Percentiles rank a stretch among this genome's conserved stretches.
phyloP scores from a whole-genome alignment of 2,329 filamentous ascomycete species.

The Drechmeria coniospora region DNA sequence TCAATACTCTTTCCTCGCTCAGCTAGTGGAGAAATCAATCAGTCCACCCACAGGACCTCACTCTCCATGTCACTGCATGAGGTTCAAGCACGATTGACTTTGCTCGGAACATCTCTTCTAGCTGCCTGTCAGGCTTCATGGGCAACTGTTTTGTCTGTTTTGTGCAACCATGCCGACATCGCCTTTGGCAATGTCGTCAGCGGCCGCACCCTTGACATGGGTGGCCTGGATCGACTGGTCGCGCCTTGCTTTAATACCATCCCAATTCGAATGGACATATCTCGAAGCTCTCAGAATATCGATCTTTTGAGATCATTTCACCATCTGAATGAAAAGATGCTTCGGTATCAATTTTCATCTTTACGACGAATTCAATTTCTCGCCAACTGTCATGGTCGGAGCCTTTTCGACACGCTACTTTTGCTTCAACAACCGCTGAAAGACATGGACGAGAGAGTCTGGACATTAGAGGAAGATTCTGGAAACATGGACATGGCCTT shows the following conservation, averaged over 20 bases:
- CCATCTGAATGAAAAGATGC: conserved; percentile 39
- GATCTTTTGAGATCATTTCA: conserved; percentile 48
- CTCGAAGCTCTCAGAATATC: conserved; percentile 29
- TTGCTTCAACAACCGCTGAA: conserved; percentile 56
- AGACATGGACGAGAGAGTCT: conserved; percentile 37
- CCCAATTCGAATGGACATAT: conserved; percentile 47
- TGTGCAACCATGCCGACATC: conserved; percentile 45
- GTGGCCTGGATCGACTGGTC: conserved; percentile 55
- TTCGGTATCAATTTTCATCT: conserved; percentile 60
- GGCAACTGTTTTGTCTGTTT: conserved; percentile 45
- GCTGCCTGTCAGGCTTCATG: conserved; percentile 59
- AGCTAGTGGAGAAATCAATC: conserved; percentile 9
- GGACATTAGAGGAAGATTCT: conserved; percentile 39
- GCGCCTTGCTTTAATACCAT: conserved; percentile 89
- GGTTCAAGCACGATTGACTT: conserved; percentile 33
- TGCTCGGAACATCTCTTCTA: conserved; percentile 45
- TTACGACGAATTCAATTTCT: conserved; percentile 53
- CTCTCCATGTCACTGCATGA: conserved; percentile 23
- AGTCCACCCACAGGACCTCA: conserved; percentile 13
- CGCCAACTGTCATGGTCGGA: conserved; percentile 23
- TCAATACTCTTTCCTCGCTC: conserved; percentile 11
- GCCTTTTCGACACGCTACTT: conserved; percentile 67
- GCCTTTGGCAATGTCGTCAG: conserved; percentile 82
- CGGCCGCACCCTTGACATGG: conserved; percentile 53
- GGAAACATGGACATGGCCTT: conserved; percentile 61